A percentile compares a stretch with the other conserved stretches of the same genome.
Evolutionary conservation across 2,329 filamentous ascomycete species (phyloP).

Genomic region (Aspergillus glaucus): DNA sequence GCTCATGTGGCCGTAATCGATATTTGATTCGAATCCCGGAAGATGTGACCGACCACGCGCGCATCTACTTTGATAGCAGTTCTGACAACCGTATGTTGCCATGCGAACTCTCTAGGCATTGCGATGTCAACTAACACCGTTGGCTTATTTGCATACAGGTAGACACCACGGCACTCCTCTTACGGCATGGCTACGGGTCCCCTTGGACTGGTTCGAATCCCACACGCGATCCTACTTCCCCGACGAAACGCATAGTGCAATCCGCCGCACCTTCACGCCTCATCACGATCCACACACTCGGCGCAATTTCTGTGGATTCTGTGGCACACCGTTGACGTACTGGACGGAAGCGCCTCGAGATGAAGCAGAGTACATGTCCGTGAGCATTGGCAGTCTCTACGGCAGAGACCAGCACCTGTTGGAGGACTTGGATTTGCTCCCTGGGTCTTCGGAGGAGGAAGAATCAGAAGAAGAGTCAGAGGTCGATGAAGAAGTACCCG

Average conservation of each 20-base stretch:
- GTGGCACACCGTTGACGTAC: conserved; percentile 75
- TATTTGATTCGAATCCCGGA: conserved; percentile 68
- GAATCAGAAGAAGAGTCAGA: conserved; percentile 25
- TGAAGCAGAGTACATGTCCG: conserved; percentile 71
- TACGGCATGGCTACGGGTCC: conserved; percentile 75
- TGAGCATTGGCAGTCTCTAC: conserved; percentile 72
- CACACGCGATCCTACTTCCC: conserved; percentile 68
- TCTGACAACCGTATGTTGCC: conserved; percentile 61
- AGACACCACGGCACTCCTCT: conserved; percentile 64
- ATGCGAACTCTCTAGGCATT: too few relatives aligned
- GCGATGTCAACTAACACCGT: background rate
- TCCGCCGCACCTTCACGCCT: conserved; percentile 62
- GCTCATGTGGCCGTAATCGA: conserved; percentile 78
- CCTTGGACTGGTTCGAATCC: conserved; percentile 72
- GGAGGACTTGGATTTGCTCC: conserved; percentile 68
- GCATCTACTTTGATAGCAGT: conserved; percentile 69
- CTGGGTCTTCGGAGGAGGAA: conserved; percentile 24
- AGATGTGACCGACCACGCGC: conserved; percentile 50
- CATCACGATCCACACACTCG: conserved; percentile 53
- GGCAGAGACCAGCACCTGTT: conserved; percentile 65
- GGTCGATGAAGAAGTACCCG: conserved; percentile 26
- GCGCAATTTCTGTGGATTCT: conserved; percentile 85
- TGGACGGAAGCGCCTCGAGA: conserved; percentile 69
- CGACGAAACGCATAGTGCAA: conserved; percentile 65
- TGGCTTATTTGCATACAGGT: conserved; percentile 37